Conservation (phyloP, 2,329 filamentous ascomycete genomes). For the Capronia epimyces region DNA sequence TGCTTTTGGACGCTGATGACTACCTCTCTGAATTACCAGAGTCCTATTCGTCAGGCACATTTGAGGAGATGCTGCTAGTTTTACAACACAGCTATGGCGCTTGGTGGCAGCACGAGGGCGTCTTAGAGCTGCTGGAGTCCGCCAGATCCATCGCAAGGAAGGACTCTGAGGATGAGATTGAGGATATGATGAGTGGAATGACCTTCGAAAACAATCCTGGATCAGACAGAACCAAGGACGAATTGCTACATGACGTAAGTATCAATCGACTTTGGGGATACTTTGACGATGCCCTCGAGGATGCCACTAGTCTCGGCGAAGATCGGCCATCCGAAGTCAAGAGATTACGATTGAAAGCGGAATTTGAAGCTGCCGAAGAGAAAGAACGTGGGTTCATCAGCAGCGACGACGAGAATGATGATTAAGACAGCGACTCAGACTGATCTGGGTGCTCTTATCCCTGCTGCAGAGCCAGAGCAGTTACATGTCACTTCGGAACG, state of each 20-base stretch:
- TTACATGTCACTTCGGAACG: no score
- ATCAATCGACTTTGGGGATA: constrained; percentile 9
- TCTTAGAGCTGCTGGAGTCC: constrained; percentile 11
- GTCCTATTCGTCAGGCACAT: constrained; percentile 13
- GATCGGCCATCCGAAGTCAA: constrained; percentile 9
- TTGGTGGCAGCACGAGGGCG: constrained; percentile 26
- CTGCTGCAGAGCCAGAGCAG: no score
- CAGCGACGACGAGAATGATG: no score
- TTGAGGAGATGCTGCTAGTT: constrained; percentile 27
- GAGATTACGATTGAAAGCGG: neutral
- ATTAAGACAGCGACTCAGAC: no score
- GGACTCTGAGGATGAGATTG: constrained; percentile 4
- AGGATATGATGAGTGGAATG: constrained; percentile 1
- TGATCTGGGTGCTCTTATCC: no score
- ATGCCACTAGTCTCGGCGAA: constrained; percentile 6
- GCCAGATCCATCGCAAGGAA: constrained; percentile 7
- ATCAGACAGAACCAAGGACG: constrained; percentile 2
- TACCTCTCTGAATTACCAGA: constrained; percentile 23
- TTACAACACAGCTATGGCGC: constrained; percentile 28
- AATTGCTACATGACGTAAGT: constrained; percentile 3
- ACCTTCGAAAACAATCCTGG: constrained; percentile 1
- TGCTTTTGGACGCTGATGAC: constrained; percentile 27
- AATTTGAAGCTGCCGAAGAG: no score
- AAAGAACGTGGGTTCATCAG: no score
- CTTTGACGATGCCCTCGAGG: constrained; percentile 7